Evolutionary conservation across 495 filamentous ascomycete species (phyloP), one percentile per base, ranked within the genome.

Genomic region (Bacidia rubella): DNA sequence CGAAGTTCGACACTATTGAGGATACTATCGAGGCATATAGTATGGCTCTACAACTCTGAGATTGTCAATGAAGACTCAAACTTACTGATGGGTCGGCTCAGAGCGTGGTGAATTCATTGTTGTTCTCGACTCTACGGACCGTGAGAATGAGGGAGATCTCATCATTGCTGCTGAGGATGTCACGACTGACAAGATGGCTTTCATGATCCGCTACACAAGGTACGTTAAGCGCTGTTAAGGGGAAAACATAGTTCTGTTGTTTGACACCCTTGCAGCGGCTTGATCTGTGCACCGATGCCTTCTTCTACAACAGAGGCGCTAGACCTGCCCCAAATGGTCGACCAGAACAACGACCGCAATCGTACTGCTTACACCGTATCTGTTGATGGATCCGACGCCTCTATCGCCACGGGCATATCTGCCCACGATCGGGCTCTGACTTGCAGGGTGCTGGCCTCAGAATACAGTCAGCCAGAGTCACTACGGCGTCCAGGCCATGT

Each of bases 131-230:
- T 83, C 83, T 54, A 78, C 83, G 45, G 75, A 81, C 52, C 90
- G 92, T 63, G 93, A 98, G 65, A 97, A 97, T 68, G 93, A 98
- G 74, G 93, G 88, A 60, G 92, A 98, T 70, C 81, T 98, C 23
- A 94, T 98, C 66, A 90, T 96, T 61, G 87, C 93, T 48, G 93
- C 89, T 21, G 74, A 87, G 29, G 76, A 85, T 57, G 71, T 96
- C 60, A 96, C 90, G 20, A 74, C 87, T 15, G 76, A 85, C 48
- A 89, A 97, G 66, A 89, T 90, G 85, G 88, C 88, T 54, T 97
- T 96, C 68, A 80, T 98, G 75, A 78, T 98, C 58, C 86, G 89
- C 24, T 78, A 95, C 63, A 82, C 82, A 15, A 81, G 77, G 74
- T 79, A 58, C 17, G 29, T 35, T 5, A 4, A 21, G 38, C 35